phyloP scores from a whole-genome alignment of 768 basidiomycete genomes.

The Leccinum longicurvipes region DNA sequence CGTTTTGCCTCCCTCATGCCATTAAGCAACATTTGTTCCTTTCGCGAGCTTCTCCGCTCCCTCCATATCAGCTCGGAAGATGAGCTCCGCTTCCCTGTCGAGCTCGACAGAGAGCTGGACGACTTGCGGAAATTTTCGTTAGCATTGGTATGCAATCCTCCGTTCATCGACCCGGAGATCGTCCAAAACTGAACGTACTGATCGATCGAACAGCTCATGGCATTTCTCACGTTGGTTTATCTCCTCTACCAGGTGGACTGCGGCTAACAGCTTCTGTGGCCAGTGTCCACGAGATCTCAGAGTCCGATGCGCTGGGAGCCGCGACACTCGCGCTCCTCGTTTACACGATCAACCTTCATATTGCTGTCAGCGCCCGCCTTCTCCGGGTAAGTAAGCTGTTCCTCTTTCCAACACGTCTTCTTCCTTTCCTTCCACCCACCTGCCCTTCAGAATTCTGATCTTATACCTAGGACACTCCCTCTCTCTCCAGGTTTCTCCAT shows the following conservation, averaged over 20 bases:
- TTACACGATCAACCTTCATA: constrained; percentile 30
- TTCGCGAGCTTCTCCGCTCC: background rate
- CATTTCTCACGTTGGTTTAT: constrained; percentile 25
- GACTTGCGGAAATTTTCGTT: constrained; percentile 23
- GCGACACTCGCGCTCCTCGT: constrained; percentile 26
- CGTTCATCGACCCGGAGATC: background rate
- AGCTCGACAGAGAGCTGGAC: constrained; percentile 19
- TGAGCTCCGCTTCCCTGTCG: constrained; percentile 6
- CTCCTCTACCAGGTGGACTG: background rate
- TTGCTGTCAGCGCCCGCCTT: constrained; percentile 13
- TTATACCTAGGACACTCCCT: constrained; percentile 10
- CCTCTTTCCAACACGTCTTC: background rate
- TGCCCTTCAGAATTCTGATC: background rate
- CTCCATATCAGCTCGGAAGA: background rate
- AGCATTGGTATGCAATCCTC: constrained; percentile 15
- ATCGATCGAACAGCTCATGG: constrained; percentile 18
- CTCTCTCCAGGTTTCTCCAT: constrained; percentile 20
- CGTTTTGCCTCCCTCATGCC: constrained; percentile 8
- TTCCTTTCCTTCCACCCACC: background rate
- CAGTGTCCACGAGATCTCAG: constrained; percentile 23
- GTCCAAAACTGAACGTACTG: background rate
- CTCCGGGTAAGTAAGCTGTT: constrained; percentile 13
- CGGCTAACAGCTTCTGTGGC: background rate
- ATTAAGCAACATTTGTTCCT: background rate
- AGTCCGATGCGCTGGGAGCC: constrained; percentile 14